Percentiles rank a stretch among this genome's conserved stretches.
Evolutionary conservation across 2,329 filamentous ascomycete genomes (phyloP).

Genomic region (Xylariaceae sp.): DNA sequence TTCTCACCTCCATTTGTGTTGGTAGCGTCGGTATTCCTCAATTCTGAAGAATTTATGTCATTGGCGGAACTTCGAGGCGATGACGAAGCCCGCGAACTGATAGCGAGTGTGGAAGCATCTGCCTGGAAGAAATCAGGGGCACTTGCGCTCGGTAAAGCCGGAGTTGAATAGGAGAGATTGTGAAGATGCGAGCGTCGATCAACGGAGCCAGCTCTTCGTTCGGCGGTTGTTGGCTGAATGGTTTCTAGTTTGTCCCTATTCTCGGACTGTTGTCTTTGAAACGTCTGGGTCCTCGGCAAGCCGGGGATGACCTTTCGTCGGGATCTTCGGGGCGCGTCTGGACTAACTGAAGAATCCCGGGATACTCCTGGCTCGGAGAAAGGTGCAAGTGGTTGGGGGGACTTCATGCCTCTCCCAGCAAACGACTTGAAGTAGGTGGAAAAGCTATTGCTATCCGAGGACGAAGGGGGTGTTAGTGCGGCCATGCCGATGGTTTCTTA

Average conservation of each 20-base stretch:
- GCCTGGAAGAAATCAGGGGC: constrained; percentile 42
- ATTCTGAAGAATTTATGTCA: constrained; percentile 32
- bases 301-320: constrained; percentile 67
- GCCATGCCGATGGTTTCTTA: constrained; percentile 28
- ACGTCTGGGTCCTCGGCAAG: constrained; percentile 70
- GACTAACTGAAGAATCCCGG: constrained; percentile 23
- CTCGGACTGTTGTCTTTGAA: constrained; percentile 79
- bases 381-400: constrained; percentile 20
- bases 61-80: constrained; percentile 32
- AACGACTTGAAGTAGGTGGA: constrained; percentile 25
- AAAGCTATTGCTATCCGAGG: constrained; percentile 24
- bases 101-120: constrained; percentile 24
- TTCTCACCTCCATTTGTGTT: constrained; percentile 22
- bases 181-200: constrained; percentile 45
- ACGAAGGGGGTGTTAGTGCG: constrained; percentile 22
- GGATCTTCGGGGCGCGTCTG: constrained; percentile 39
- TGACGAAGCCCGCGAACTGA: constrained; percentile 25
- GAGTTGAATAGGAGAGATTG: constrained; percentile 31
- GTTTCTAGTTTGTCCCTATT: constrained; percentile 67
- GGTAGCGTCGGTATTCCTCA: constrained; percentile 19
- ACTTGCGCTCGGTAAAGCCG: constrained; percentile 42
- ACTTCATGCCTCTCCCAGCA: constrained; percentile 24
- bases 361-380: constrained; percentile 25
- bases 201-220: constrained; percentile 66
- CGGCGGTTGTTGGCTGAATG: constrained; percentile 55